A percentile compares a stretch with the other conserved stretches of the same genome.
phyloP scores from a whole-genome alignment of 2,329 filamentous ascomycete genomes.

The Aspergillus carbonarius region DNA sequence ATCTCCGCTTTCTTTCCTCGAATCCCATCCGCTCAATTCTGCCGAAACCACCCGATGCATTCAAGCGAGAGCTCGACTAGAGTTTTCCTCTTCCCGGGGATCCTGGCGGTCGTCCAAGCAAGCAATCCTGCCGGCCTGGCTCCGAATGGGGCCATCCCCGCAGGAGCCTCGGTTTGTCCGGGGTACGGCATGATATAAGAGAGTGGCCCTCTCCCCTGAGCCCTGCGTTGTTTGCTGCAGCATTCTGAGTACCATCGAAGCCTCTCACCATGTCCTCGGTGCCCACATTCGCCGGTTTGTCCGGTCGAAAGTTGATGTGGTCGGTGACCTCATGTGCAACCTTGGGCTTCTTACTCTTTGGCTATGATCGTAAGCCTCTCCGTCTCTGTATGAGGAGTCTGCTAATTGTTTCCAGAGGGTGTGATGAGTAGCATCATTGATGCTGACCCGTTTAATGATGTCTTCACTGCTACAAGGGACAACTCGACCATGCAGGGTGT shows the following conservation, averaged over 20 bases:
- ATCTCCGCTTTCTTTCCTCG: not conserved
- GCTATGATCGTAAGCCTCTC: constrained; percentile 6
- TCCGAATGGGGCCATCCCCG: not conserved
- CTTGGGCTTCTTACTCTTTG: constrained; percentile 12
- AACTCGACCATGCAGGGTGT: constrained; percentile 14
- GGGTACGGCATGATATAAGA: not conserved
- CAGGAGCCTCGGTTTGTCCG: not conserved
- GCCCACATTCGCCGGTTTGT: constrained; percentile 8
- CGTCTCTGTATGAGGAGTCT: not conserved
- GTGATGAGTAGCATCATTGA: constrained; percentile 15
- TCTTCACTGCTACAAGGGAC: constrained; percentile 10
- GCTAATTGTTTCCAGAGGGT: constrained; percentile 7
- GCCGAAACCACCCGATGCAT: not conserved
- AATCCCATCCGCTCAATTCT: not conserved
- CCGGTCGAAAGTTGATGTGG: constrained; percentile 5
- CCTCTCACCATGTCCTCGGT: constrained; percentile 1
- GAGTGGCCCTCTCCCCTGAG: not conserved
- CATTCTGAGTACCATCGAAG: not conserved
- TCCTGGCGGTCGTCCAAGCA: not conserved
- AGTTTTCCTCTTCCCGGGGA: not conserved
- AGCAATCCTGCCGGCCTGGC: not conserved
- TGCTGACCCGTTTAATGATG: constrained; percentile 13
- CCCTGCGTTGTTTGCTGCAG: not conserved
- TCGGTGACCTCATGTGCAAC: constrained; percentile 9
- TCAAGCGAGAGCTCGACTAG: not conserved